phyloP scores from a whole-genome alignment of 352 stramenopile genomes.

The Phytophthora foliorum region DNA sequence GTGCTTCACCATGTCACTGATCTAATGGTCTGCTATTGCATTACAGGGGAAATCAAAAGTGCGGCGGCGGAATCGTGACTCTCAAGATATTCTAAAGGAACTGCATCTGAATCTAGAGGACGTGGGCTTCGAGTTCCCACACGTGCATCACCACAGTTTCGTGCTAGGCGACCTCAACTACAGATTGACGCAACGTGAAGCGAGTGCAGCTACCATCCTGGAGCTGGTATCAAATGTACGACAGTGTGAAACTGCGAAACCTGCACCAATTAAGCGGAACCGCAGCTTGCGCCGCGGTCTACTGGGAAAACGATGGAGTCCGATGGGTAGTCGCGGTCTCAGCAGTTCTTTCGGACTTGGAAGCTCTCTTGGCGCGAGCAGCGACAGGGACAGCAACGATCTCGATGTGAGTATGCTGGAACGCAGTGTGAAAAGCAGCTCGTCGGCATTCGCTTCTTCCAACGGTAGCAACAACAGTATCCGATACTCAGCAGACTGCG shows the following conservation, averaged over 20 bases:
- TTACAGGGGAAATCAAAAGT: conserved; percentile 77
- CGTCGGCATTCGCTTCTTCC: conserved; percentile 34
- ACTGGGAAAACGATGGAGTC: conserved; percentile 45
- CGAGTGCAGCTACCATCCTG: conserved; percentile 63
- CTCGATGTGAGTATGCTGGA: conserved; percentile 54
- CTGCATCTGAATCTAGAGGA: conserved; percentile 87
- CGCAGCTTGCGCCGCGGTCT: conserved; percentile 39
- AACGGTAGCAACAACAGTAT: conserved; percentile 41
- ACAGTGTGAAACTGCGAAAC: conserved; percentile 42
- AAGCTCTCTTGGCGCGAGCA: conserved; percentile 30
- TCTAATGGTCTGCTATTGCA: not conserved
- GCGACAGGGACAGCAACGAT: conserved; percentile 42
- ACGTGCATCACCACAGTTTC: conserved; percentile 91
- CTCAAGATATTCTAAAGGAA: conserved; percentile 75
- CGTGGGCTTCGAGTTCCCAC: conserved; percentile 85
- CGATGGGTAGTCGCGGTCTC: conserved; percentile 32
- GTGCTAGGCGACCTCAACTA: conserved; percentile 94
- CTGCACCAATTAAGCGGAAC: conserved; percentile 30
- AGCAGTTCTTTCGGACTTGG: conserved; percentile 38
- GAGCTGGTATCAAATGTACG: conserved; percentile 67
- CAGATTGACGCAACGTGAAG: conserved; percentile 70
- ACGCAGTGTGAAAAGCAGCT: conserved; percentile 38
- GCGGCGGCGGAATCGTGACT: conserved; percentile 78
- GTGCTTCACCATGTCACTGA: not conserved
- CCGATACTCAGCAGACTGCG: conserved; percentile 44